These are phyloP conservation scores for Sphaerobolus stellatus DNA, from an alignment of 1,284 basidiomycete species.

Conservation along the genomic window DNA sequence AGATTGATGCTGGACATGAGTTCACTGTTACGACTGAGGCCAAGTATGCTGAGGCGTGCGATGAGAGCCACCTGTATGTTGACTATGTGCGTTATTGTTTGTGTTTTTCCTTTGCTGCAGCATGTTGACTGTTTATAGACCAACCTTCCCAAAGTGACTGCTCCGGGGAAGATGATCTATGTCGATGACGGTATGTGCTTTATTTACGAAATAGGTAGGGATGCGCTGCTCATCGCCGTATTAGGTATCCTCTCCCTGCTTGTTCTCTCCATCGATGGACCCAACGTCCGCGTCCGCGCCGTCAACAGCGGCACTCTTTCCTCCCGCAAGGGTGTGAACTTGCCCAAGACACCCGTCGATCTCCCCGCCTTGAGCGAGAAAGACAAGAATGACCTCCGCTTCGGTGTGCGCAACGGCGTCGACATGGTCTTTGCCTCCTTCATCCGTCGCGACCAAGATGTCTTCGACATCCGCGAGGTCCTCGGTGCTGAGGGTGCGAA, in stretches of 20 bases:
- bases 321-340: slow-evolving; percentile 98
- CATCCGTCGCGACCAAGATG: slow-evolving; percentile 91
- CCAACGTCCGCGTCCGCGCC: slow-evolving; percentile 82
- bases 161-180: slow-evolving; percentile 94
- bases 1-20: slow-evolving; percentile 90
- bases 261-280: slow-evolving; percentile 83
- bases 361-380: slow-evolving; percentile 97
- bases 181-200: slow-evolving; percentile 82
- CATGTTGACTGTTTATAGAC: slow-evolving; percentile 43
- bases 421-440: slow-evolving; percentile 99
- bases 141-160: slow-evolving; percentile 94
- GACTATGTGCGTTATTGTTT: slow-evolving; percentile 73
- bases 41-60: slow-evolving; percentile 77
- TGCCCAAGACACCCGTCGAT: slow-evolving; percentile 97
- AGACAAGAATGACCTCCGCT: slow-evolving; percentile 93
- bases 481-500: slow-evolving; percentile 88
- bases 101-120: slow-evolving; percentile 16
- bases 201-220: background rate
- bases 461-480: slow-evolving; percentile 85
- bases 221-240: slow-evolving; percentile 1
- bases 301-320: slow-evolving; percentile 93
- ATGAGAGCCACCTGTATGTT: slow-evolving; percentile 83
- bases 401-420: slow-evolving; percentile 96
- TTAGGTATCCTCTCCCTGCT: slow-evolving; percentile 89
- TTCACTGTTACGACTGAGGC: slow-evolving; percentile 89